Base-by-base conservation (phyloP, 768 basidiomycete genomes). In the Xanthoconium stramineum region DNA sequence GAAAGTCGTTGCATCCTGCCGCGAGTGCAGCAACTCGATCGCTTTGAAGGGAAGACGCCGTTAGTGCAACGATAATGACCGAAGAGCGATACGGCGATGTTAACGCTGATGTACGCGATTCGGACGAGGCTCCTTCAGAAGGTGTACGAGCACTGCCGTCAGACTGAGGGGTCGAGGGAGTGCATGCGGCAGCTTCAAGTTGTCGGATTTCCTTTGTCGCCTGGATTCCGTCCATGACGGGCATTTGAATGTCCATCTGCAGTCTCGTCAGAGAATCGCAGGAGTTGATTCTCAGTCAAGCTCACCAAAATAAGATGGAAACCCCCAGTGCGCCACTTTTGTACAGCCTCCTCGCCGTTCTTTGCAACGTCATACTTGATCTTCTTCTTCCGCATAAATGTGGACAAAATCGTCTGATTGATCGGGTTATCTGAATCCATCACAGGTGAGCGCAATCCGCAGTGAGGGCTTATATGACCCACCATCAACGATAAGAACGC, bases 171-270 rank as follows among this genome's bases (percentile, higher is more conserved):
- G 88, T 90, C 10, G 81, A 74, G 11, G 88, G 85, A 42, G 83
- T 86, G 64, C 81, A 88, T 44, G 85, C 82, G 46, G 81, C 76
- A 48, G 84, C 88, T 69, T 98, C 96, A 42, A 95, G 72, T 52
- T 85, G 83, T 50, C 97, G 81, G 56, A 99, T 99, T 70, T 95
- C 91, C 65, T 94, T 94, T 5, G 97, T 99, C 8, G 97, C 97
- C 68, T 92, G 85, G 47, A 98, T 97, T 35, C 97, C 97, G 72
- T 96, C 93, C 91, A 97, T 98, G 63, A 98, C 87, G 10, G 97
- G 97, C 84, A 99, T 94, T 74, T 98, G 96, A 52, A 99, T 98
- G 76, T 99, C 97, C 97, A 99, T 99, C 96, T 98, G 61, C 5
- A 56, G 30, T 35, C 38, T 50, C 46, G n/a, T 70, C 37, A 69